A percentile compares a stretch with the other conserved stretches of the same genome.
phyloP scores from a whole-genome alignment of 2,329 filamentous ascomycete species.

The Arthroderma sp. region DNA sequence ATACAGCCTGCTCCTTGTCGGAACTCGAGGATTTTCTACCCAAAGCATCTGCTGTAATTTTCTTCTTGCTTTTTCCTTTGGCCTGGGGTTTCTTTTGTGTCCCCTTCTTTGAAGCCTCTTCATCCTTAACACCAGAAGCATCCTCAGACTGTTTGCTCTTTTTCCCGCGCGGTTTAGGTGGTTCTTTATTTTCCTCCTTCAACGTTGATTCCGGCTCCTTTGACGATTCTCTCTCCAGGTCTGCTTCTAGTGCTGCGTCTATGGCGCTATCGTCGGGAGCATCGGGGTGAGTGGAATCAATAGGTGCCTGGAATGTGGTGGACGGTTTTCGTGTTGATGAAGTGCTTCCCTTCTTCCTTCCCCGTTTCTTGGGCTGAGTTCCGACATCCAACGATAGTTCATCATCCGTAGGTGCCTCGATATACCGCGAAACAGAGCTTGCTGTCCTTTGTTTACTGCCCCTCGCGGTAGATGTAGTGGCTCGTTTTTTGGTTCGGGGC shows the following conservation, averaged over 20 bases:
- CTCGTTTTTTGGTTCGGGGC: constrained; percentile 43
- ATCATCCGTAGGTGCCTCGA: constrained; percentile 16
- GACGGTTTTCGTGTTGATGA: constrained; percentile 35
- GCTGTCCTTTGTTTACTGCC: constrained; percentile 32
- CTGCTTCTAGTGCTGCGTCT: constrained; percentile 51
- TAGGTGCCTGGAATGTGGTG: constrained; percentile 37
- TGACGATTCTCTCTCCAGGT: constrained; percentile 35
- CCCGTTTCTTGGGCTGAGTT: constrained; percentile 32
- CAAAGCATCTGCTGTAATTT: constrained; percentile 6
- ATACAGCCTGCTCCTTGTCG: too few relatives aligned
- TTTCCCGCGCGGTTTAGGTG: not conserved
- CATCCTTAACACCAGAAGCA: constrained; percentile 8
- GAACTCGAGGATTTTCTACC: too few relatives aligned
- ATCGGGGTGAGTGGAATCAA: constrained; percentile 30
- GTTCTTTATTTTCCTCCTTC: constrained; percentile 17
- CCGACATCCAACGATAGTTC: constrained; percentile 1
- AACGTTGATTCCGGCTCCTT: not conserved
- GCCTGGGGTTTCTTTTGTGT: constrained; percentile 15
- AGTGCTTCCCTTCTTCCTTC: constrained; percentile 20
- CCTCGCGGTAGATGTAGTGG: constrained; percentile 39
- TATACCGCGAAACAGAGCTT: not conserved
- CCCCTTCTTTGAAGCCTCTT: constrained; percentile 15
- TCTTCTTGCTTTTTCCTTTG: not conserved
- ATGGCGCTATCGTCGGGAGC: constrained; percentile 51
- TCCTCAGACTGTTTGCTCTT: too few relatives aligned